phyloP scores from a whole-genome alignment of 345 rosid species.

The Boechera divaricarpa region DNA sequence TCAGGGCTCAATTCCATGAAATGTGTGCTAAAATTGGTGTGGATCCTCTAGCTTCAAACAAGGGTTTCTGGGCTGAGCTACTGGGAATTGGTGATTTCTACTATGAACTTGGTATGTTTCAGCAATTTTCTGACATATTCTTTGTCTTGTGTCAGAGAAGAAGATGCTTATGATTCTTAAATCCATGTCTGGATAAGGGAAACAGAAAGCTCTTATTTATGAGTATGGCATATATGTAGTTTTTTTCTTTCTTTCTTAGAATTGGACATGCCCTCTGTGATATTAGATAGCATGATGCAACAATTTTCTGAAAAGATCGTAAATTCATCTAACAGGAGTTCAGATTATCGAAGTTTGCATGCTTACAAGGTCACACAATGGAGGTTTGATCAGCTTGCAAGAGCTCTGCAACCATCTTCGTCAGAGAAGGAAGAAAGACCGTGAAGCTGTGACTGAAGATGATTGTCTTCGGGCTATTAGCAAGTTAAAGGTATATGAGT shows the following conservation, averaged over 20 bases:
- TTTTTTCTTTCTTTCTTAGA: not conserved
- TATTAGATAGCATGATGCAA: not conserved
- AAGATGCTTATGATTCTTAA: not conserved
- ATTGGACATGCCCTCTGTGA: not conserved
- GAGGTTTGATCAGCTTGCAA: constrained; percentile 86
- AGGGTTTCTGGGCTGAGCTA: constrained; percentile 97
- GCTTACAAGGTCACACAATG: constrained; percentile 84
- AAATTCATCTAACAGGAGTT: constrained; percentile 69
- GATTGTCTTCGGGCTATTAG: constrained; percentile 96
- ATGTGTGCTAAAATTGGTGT: constrained; percentile 98
- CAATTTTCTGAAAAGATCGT: constrained; percentile 12
- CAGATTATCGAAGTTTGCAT: constrained; percentile 96
- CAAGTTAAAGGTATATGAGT: constrained; percentile 71
- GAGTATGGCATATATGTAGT: not conserved
- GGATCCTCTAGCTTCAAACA: constrained; percentile 92
- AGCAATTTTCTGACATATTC: not conserved
- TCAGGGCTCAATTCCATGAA: constrained; percentile 87
- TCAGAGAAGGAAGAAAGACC: constrained; percentile 68
- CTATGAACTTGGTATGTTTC: constrained; percentile 74
- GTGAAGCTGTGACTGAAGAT: constrained; percentile 89
- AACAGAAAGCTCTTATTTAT: constrained; percentile 1
- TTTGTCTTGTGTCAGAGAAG: not conserved
- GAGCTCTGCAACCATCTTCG: constrained; percentile 81
- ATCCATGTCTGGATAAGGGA: not conserved
- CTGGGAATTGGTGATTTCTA: constrained; percentile 98